A percentile compares a stretch with the other conserved stretches of the same genome.
Evolutionary conservation across 2,329 filamentous ascomycete species (phyloP).

Genomic region (Raffaelea arxii): DNA sequence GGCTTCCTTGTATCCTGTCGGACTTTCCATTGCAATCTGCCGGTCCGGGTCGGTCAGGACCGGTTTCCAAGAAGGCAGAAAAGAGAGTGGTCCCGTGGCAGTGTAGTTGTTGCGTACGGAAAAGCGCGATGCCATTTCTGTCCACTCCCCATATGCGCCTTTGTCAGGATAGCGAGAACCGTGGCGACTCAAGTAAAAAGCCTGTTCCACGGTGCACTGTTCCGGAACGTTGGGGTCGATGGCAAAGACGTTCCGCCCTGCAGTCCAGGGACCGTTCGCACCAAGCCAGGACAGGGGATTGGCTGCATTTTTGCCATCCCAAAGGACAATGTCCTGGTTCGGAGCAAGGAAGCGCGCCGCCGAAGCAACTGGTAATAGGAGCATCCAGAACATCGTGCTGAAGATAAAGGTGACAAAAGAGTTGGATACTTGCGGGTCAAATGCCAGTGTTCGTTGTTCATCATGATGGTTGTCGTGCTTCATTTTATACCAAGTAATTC

Average conservation of each 20-base stretch:
- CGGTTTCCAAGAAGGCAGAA: conserved; percentile 49
- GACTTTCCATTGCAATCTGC: background rate
- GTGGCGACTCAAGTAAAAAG: conserved; percentile 49
- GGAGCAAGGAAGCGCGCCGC: conserved; percentile 16
- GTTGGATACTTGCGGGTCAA: no score
- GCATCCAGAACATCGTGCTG: background rate
- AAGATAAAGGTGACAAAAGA: background rate
- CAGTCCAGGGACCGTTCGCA: conserved; percentile 42
- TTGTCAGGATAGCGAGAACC: conserved; percentile 54
- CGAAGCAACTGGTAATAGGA: conserved; percentile 5
- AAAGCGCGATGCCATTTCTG: conserved; percentile 32
- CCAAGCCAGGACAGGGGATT: conserved; percentile 36
- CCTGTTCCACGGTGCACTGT: conserved; percentile 49
- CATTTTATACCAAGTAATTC: no score
- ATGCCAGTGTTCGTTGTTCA: no score
- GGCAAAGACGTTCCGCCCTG: conserved; percentile 45
- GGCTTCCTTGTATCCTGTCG: conserved; percentile 52
- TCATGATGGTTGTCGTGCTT: no score
- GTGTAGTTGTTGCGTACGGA: conserved; percentile 46
- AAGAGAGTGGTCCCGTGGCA: conserved; percentile 41
- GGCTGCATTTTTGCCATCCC: conserved; percentile 13
- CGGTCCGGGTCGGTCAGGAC: conserved; percentile 47
- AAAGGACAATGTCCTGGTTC: conserved; percentile 17
- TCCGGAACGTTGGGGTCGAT: conserved; percentile 45
- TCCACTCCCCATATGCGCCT: conserved; percentile 50